phyloP scores from a whole-genome alignment of 495 filamentous ascomycete species.

The Glonium stellatum region DNA sequence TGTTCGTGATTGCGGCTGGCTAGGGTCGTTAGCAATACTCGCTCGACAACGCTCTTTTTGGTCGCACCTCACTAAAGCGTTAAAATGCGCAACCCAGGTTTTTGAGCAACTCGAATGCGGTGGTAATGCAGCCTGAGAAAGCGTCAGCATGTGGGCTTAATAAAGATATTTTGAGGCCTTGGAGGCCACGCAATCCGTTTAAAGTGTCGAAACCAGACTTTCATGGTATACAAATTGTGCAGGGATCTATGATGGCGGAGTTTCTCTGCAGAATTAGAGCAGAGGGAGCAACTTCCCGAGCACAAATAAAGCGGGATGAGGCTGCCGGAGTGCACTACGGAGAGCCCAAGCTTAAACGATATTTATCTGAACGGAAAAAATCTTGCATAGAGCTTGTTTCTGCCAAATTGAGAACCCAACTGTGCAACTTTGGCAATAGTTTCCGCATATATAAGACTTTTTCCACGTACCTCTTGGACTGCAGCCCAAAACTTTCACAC shows the following conservation, averaged over 20 bases:
- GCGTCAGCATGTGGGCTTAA: constrained; percentile 18
- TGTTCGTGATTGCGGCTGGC: too few species aligned
- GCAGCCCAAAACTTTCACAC: neutral
- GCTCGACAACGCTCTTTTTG: too few species aligned
- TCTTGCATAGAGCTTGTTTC: constrained; percentile 26
- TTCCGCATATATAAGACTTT: constrained; percentile 28
- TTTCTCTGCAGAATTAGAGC: constrained; percentile 27
- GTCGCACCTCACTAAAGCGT: too few species aligned
- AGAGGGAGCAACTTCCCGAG: constrained; percentile 12
- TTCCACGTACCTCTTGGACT: constrained; percentile 13
- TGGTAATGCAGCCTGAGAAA: constrained; percentile 12
- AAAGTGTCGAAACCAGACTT: constrained; percentile 14
- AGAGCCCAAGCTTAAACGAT: constrained; percentile 22
- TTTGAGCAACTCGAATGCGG: constrained; percentile 8
- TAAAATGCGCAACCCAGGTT: too few species aligned
- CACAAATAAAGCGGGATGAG: constrained; percentile 28
- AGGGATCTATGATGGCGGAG: constrained; percentile 24
- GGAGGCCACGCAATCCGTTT: constrained; percentile 20
- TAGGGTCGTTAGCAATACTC: too few species aligned
- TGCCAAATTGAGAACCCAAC: constrained; percentile 24
- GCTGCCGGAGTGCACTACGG: constrained; percentile 26
- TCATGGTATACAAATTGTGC: constrained; percentile 24
- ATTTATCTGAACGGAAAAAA: constrained; percentile 27
- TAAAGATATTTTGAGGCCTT: constrained; percentile 18
- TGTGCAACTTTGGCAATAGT: constrained; percentile 6